phyloP scores from a whole-genome alignment of 163 green algal species.

The Scenedesmus sp. region DNA sequence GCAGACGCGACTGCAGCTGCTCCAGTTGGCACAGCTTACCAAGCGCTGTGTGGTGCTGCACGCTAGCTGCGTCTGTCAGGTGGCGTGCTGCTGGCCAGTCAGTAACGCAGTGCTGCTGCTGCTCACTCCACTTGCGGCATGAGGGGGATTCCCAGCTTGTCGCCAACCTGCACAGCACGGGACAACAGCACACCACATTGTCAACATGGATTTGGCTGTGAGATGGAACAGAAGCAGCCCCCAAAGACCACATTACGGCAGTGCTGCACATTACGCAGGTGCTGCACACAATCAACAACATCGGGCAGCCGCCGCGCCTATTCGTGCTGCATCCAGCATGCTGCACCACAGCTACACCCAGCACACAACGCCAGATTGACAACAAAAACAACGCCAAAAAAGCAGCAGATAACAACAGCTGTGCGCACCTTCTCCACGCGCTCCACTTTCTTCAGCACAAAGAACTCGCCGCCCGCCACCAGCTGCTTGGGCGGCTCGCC shows the following conservation, averaged over 20 bases:
- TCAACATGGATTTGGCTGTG: too few relatives aligned
- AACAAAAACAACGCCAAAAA: too few relatives aligned
- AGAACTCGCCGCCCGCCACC: slow-evolving; percentile 80
- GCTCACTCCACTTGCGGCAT: slow-evolving; percentile 10
- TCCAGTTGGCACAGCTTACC: neutral
- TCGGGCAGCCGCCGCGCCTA: too few relatives aligned
- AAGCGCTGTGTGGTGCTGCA: neutral
- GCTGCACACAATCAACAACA: too few relatives aligned
- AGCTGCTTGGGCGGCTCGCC: slow-evolving; percentile 71
- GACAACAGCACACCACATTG: neutral
- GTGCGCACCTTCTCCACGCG: slow-evolving; percentile 55
- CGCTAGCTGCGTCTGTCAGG: neutral
- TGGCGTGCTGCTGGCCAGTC: neutral
- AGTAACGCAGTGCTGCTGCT: neutral
- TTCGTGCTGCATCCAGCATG: too few relatives aligned
- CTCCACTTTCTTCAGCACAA: slow-evolving; percentile 73
- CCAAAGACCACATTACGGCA: too few relatives aligned
- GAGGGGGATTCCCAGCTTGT: slow-evolving; percentile 34
- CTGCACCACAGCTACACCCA: too few relatives aligned
- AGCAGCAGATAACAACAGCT: too few relatives aligned
- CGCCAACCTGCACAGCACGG: neutral
- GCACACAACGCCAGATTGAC: too few relatives aligned
- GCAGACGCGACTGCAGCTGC: neutral
- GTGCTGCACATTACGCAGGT: too few relatives aligned
- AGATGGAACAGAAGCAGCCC: neutral